Conservation (phyloP, 2,329 filamentous ascomycete species). For the Hypoxylon rubiginosum region DNA sequence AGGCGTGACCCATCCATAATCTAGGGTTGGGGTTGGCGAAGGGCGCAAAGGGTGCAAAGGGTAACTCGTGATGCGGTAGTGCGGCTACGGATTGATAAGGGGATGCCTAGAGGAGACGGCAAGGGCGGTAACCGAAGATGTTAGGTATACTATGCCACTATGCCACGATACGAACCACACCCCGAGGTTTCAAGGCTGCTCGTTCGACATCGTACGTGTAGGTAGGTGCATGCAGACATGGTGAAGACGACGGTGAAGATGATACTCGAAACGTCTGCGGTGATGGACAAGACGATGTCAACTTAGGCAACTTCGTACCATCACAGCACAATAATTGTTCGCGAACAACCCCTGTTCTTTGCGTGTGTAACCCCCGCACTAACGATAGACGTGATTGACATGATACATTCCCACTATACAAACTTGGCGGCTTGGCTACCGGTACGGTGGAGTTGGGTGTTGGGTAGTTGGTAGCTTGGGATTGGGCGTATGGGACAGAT, state of each 20-base stretch:
- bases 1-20: constrained; percentile 21
- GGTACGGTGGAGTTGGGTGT: constrained; percentile 17
- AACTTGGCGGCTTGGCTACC: constrained; percentile 26
- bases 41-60: neutral
- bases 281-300: neutral
- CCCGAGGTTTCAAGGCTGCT: constrained; percentile 8
- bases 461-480: too few species aligned
- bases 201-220: constrained; percentile 42
- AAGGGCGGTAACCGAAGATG: constrained; percentile 33
- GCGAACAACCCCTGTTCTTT: constrained; percentile 23
- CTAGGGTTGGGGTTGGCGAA: constrained; percentile 1
- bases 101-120: neutral
- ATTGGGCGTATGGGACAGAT: neutral
- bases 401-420: constrained; percentile 24
- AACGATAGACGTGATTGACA: constrained; percentile 30
- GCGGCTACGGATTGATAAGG: constrained; percentile 25
- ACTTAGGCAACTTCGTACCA: constrained; percentile 15
- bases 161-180: neutral
- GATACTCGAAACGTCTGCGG: neutral
- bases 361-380: constrained; percentile 35
- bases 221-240: too few species aligned
- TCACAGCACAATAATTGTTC: constrained; percentile 1
- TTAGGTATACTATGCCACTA: too few species aligned
- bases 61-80: constrained; percentile 26
- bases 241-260: constrained; percentile 14